These are phyloP conservation scores for Fusarium compactum DNA, from an alignment of 2,329 filamentous ascomycete species.

Conservation along the genomic window DNA sequence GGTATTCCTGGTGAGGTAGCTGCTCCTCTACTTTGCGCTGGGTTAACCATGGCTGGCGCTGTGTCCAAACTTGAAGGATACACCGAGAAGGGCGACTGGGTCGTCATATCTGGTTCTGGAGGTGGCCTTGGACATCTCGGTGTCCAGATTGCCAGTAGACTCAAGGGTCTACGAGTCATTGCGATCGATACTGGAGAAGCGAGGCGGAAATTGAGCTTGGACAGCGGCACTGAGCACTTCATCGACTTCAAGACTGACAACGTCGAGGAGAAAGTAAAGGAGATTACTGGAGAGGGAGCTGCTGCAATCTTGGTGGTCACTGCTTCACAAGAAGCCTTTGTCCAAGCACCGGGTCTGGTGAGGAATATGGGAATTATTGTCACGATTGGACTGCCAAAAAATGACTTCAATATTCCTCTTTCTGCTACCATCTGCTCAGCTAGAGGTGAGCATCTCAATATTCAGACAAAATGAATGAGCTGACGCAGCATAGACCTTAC, in stretches of 20 bases:
- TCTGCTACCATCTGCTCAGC: conserved; percentile 43
- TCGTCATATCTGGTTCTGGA: conserved; percentile 49
- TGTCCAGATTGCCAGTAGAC: conserved; percentile 47
- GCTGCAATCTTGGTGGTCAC: conserved; percentile 47
- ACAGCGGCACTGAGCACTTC: conserved; percentile 45
- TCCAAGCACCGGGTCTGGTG: conserved; percentile 38
- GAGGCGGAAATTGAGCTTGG: conserved; percentile 39
- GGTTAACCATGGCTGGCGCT: conserved; percentile 51
- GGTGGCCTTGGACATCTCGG: conserved; percentile 52
- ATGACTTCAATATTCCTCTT: conserved; percentile 47
- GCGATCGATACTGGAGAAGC: conserved; percentile 47
- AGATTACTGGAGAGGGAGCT: conserved; percentile 46
- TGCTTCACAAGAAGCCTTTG: conserved; percentile 44
- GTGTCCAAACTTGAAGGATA: conserved; percentile 34
- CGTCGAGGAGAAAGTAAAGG: conserved; percentile 38
- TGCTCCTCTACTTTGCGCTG: conserved; percentile 50
- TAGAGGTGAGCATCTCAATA: conserved; percentile 1
- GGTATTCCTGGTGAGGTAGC: conserved; percentile 38
- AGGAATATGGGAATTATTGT: conserved; percentile 46
- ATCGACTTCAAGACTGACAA: conserved; percentile 46
- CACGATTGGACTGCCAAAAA: conserved; percentile 44
- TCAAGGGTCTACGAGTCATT: conserved; percentile 43
- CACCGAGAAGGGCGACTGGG: conserved; percentile 43
- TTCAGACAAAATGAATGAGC: rapidly evolving
- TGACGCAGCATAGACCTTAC: conserved; percentile 26